Base-by-base conservation (phyloP, 768 basidiomycete species). In the Lentinus brumalis region DNA sequence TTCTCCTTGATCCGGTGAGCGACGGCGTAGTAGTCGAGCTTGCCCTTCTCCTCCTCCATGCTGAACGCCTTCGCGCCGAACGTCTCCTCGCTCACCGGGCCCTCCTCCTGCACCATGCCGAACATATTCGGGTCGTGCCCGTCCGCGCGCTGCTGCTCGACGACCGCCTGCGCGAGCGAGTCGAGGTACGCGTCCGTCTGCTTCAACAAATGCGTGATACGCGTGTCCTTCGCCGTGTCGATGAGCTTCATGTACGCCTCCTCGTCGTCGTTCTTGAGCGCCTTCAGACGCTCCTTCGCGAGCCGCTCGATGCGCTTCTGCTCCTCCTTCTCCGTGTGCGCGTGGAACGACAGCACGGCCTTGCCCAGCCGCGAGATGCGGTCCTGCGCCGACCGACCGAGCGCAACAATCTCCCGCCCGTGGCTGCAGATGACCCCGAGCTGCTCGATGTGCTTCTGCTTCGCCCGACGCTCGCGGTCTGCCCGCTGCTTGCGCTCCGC, bases 171-270 rank as follows among this genome's bases (percentile, higher is more conserved):
- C 1, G 96, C 92, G 29, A 99, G 86, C 8, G 92, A 94, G 71
- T 98, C 96, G 67, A 99, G 87, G 77, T 94, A 99, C 0, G 87
- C 69, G 69, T 99, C 96, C 9, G 97, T 99, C 77, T 98, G 96
- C 47, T 89, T 82, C 58, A 99, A 80, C 30, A 98, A 80, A 76
- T 98, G 97, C 0, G 96, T 97, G 76, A 99, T 98, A 75, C 97
- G 91, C 10, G 96, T 98, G 70, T 99, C 97, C 74, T 99, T 99
- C 59, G 96, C 96, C 16, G 96, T 97, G 74, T 98, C 97, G 69
- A 99, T 93, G 69, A 99, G 90, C 72, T 95, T 95, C 86, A 98
- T 89, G 76, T 99, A 99, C n/a, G 94, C 96, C 76, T 98, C 97
- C 79, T 99, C 97, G 78, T 99, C 96, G 71, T 98, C 96, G 31